Evolutionary conservation across 2,329 filamentous ascomycete genomes (phyloP).

Genomic region (Byssothecium circinans): DNA sequence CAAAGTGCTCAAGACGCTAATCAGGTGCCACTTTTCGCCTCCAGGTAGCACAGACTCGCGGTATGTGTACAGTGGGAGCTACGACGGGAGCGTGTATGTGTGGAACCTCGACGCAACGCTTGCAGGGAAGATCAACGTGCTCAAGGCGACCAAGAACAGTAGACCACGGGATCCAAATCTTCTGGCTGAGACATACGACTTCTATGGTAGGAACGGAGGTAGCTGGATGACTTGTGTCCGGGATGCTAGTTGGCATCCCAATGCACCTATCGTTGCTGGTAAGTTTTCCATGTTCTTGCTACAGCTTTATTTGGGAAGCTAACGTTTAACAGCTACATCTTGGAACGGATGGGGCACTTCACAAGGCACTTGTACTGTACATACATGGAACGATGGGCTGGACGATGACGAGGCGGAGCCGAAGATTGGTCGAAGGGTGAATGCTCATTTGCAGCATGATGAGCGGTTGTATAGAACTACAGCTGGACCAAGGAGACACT

Average conservation of each 20-base stretch:
- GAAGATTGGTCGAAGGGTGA: conserved; percentile 38
- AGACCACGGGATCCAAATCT: conserved; percentile 58
- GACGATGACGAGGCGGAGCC: conserved; percentile 61
- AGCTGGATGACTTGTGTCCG: conserved; percentile 78
- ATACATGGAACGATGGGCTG: conserved; percentile 72
- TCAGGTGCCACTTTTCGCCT: conserved; percentile 93
- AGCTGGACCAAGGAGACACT: conserved; percentile 23
- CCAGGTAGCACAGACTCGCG: conserved; percentile 81
- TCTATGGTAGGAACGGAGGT: conserved; percentile 56
- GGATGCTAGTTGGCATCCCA: conserved; percentile 90
- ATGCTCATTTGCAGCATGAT: conserved; percentile 41
- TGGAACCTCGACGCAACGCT: conserved; percentile 92
- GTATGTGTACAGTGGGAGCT: conserved; percentile 90
- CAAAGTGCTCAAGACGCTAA: conserved; percentile 83
- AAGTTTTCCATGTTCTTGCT: conserved; percentile 29
- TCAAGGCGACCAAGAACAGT: conserved; percentile 65
- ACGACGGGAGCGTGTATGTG: conserved; percentile 85
- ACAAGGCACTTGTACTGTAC: conserved; percentile 74
- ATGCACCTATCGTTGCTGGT: conserved; percentile 75
- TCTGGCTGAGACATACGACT: conserved; percentile 59
- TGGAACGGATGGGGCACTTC: conserved; percentile 79
- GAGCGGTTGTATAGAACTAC: conserved; percentile 36
- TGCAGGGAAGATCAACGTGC: conserved; percentile 77
- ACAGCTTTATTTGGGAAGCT: conserved; percentile 9
- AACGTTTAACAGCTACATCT: conserved; percentile 64